These are phyloP conservation scores for Pyrenochaeta sp. DNA, from an alignment of 2,329 filamentous ascomycete genomes.

Conservation along the genomic window DNA sequence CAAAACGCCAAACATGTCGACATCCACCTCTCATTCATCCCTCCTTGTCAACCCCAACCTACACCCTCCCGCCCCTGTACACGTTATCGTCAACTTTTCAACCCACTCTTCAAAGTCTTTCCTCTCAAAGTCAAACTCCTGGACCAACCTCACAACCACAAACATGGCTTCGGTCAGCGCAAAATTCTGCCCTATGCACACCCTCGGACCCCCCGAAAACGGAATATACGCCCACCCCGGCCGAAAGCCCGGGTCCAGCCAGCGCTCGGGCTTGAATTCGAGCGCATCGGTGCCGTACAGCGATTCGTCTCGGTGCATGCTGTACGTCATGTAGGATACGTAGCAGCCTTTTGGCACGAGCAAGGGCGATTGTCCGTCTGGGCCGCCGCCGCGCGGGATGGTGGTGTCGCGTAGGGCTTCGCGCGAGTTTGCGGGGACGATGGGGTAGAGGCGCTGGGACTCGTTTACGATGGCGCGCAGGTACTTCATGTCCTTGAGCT, in stretches of 20 bases:
- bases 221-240: conserved; percentile 39
- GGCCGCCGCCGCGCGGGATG: conserved; percentile 40
- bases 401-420: conserved; percentile 34
- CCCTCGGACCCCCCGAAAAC: conserved; percentile 34
- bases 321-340: conserved; percentile 22
- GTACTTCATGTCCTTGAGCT: conserved; percentile 41
- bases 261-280: conserved; percentile 42
- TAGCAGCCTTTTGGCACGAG: conserved; percentile 35
- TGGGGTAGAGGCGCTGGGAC: conserved; percentile 37
- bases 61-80: conserved; percentile 24
- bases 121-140: conserved; percentile 26
- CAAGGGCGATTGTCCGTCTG: conserved; percentile 31
- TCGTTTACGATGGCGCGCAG: conserved; percentile 42
- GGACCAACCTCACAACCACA: conserved; percentile 29
- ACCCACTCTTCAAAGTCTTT: conserved; percentile 26
- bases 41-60: conserved; percentile 20
- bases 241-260: conserved; percentile 33
- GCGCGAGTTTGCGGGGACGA: conserved; percentile 40
- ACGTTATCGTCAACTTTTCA: conserved; percentile 31
- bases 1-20: too few species aligned
- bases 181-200: conserved; percentile 39
- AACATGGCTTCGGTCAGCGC: conserved; percentile 32
- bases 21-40: not conserved
- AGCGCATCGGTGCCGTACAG: conserved; percentile 44
- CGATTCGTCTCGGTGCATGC: conserved; percentile 39